phyloP scores from a whole-genome alignment of 805 yeast genomes.

The Saccharomycopsis fodiens region DNA sequence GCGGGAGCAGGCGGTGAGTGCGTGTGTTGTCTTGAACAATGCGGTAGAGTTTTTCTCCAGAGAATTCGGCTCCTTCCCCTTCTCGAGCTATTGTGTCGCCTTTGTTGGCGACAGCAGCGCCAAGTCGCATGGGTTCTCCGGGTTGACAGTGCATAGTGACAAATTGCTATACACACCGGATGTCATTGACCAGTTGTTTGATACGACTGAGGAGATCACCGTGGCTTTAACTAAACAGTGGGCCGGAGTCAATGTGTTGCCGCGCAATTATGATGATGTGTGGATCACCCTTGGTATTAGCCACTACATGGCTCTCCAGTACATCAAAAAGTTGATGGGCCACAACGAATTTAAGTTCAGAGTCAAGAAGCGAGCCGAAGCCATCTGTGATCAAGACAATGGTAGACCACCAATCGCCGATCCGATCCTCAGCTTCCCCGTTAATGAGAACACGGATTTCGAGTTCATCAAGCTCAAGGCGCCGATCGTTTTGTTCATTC shows the following conservation, averaged over 20 bases:
- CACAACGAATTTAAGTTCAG: slow-evolving; percentile 70
- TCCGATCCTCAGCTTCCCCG: slow-evolving; percentile 60
- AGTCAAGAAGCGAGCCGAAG: slow-evolving; percentile 56
- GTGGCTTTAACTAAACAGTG: slow-evolving; percentile 79
- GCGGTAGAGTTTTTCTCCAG: slow-evolving; percentile 79
- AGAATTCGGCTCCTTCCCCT: slow-evolving; percentile 92
- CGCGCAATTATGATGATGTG: slow-evolving; percentile 65
- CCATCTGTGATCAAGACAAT: slow-evolving; percentile 64
- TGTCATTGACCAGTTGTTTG: slow-evolving; percentile 69
- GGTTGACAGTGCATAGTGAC: slow-evolving; percentile 56
- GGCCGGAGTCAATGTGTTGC: slow-evolving; percentile 88
- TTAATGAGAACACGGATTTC: slow-evolving; percentile 38
- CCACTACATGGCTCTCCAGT: slow-evolving; percentile 71
- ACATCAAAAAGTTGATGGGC: slow-evolving; percentile 69
- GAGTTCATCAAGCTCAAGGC: slow-evolving; percentile 71
- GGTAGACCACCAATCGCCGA: slow-evolving; percentile 76
- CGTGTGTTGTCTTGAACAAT: slow-evolving; percentile 66
- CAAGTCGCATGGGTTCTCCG: slow-evolving; percentile 60
- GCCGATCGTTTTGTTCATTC: slow-evolving; percentile 74
- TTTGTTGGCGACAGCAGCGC: slow-evolving; percentile 55
- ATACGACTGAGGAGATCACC: slow-evolving; percentile 59
- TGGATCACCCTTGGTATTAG: slow-evolving; percentile 91
- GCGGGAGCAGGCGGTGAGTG: slow-evolving; percentile 50
- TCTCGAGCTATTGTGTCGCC: slow-evolving; percentile 68
- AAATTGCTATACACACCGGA: slow-evolving; percentile 62